These are phyloP conservation scores for Hortiboletus flavorubellus DNA, from an alignment of 768 basidiomycete genomes.

Conservation along the genomic window DNA sequence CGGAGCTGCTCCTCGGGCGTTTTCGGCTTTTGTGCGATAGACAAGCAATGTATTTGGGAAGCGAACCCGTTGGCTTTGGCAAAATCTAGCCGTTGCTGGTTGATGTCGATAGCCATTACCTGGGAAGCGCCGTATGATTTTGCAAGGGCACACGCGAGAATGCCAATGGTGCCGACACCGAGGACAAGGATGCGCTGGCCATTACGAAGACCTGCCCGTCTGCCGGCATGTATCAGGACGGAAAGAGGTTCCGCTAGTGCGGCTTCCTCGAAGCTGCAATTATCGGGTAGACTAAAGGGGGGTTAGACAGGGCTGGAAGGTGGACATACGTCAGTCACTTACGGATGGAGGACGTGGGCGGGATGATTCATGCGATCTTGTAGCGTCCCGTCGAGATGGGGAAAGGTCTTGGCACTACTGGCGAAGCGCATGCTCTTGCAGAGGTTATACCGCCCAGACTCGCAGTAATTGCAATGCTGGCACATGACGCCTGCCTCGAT, in stretches of 20 bases:
- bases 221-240: conserved; percentile 70
- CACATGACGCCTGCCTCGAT: conserved; percentile 94
- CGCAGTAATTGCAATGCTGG: conserved; percentile 66
- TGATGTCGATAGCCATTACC: conserved; percentile 84
- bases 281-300: conserved; percentile 63
- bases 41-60: conserved; percentile 64
- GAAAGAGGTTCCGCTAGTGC: conserved; percentile 93
- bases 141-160: conserved; percentile 82
- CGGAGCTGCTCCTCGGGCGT: conserved; percentile 55
- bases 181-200: conserved; percentile 82
- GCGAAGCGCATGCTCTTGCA: conserved; percentile 90
- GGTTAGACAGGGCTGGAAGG: conserved; percentile 9
- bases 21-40: conserved; percentile 46
- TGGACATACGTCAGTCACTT: conserved; percentile 32
- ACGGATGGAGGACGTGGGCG: conserved; percentile 83
- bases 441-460: conserved; percentile 84
- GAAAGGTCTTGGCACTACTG: conserved; percentile 85
- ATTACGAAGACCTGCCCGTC: conserved; percentile 40
- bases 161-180: conserved; percentile 91
- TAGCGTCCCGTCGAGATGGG: conserved; percentile 90
- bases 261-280: conserved; percentile 73
- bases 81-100: conserved; percentile 75
- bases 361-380: conserved; percentile 89
- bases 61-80: conserved; percentile 75
- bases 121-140: conserved; percentile 64